phyloP scores from a whole-genome alignment of 768 basidiomycete genomes.

The Trametes elegans region DNA sequence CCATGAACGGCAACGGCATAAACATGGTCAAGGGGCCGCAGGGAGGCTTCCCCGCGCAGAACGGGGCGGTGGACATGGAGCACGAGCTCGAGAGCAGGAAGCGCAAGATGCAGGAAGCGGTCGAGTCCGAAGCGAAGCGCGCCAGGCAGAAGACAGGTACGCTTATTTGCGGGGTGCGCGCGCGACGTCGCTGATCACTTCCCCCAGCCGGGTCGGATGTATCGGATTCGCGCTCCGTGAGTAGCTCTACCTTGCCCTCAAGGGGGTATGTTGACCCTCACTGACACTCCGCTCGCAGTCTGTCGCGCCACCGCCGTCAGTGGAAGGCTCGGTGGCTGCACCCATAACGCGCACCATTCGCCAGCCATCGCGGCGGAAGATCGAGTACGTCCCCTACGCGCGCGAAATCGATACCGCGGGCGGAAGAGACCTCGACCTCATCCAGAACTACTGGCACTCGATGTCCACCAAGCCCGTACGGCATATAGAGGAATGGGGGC shows the following conservation, averaged over 20 bases:
- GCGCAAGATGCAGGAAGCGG: slow-evolving; percentile 61
- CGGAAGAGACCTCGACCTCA: slow-evolving; percentile 70
- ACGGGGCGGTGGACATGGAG: slow-evolving; percentile 39
- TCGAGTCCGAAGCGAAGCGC: slow-evolving; percentile 67
- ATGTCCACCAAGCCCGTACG: slow-evolving; percentile 57
- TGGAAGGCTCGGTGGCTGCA: slow-evolving; percentile 6
- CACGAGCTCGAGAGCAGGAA: slow-evolving; percentile 66
- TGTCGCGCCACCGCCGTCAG: slow-evolving; percentile 21
- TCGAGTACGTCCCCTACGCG: slow-evolving; percentile 83
- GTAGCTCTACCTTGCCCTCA: not conserved
- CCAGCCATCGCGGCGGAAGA: slow-evolving; percentile 58
- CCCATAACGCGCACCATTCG: slow-evolving; percentile 20
- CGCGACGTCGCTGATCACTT: slow-evolving; percentile 4
- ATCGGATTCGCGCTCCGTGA: slow-evolving; percentile 27
- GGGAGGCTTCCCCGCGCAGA: not conserved
- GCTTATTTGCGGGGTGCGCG: slow-evolving; percentile 21
- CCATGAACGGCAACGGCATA: slow-evolving; percentile 13
- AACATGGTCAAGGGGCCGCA: slow-evolving; percentile 1
- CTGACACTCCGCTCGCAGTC: slow-evolving; percentile 6
- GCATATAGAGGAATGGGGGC: slow-evolving; percentile 83
- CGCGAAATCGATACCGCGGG: slow-evolving; percentile 76
- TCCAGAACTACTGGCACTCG: slow-evolving; percentile 60
- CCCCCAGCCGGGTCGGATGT: slow-evolving; percentile 26
- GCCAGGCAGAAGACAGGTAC: slow-evolving; percentile 71
- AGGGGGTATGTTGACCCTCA: not conserved